phyloP scores from a whole-genome alignment of 805 yeast genomes.

The Kregervanrija delftensis region DNA sequence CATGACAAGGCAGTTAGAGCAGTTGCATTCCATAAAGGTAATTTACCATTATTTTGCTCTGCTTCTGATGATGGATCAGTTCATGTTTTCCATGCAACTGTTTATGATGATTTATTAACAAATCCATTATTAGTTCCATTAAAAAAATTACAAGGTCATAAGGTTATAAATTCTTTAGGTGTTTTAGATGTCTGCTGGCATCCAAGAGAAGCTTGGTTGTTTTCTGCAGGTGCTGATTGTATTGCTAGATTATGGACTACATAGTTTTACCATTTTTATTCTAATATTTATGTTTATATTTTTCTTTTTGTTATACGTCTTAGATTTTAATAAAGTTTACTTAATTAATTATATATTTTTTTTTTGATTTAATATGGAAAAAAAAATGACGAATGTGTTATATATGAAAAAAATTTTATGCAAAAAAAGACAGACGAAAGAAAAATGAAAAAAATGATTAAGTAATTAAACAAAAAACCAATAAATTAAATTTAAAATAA shows the following conservation, averaged over 20 bases:
- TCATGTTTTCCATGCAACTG: conserved; percentile 94
- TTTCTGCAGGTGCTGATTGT: conserved; percentile 95
- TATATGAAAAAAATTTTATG: neutral
- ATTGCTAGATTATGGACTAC: conserved; percentile 96
- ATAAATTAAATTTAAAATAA: neutral
- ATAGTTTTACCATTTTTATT: conserved; percentile 19
- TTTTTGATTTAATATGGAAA: neutral
- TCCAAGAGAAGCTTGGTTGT: conserved; percentile 97
- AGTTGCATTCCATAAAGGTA: conserved; percentile 78
- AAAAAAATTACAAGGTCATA: conserved; percentile 89
- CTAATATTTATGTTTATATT: neutral
- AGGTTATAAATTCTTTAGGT: conserved; percentile 72
- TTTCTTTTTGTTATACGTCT: too few species aligned
- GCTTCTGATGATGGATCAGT: conserved; percentile 92
- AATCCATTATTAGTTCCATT: conserved; percentile 94
- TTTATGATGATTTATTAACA: conserved; percentile 90
- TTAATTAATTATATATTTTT: neutral
- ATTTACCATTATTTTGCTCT: conserved; percentile 84
- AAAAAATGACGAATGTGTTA: neutral
- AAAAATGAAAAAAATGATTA: neutral
- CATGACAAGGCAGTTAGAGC: conserved; percentile 92
- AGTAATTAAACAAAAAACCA: neutral
- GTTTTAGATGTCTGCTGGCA: conserved; percentile 90
- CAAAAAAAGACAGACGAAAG: neutral
- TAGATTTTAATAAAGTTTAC: neutral